A percentile compares a stretch with the other conserved stretches of the same genome.
Evolutionary conservation across 2,329 filamentous ascomycete genomes (phyloP).

Genomic region (Ophiostoma pallidulum): DNA sequence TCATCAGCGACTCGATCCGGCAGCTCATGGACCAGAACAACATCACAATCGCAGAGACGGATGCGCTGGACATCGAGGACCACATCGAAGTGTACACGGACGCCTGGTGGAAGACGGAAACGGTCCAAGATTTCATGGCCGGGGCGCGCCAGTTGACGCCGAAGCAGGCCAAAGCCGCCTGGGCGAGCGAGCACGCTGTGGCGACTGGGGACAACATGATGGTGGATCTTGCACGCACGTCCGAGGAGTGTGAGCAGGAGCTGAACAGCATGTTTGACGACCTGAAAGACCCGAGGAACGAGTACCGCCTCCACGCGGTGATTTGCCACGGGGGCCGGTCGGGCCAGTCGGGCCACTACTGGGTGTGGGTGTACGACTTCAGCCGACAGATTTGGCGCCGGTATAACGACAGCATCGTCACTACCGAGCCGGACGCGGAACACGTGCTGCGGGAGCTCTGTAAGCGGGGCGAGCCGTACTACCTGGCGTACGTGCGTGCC

Average conservation of each 20-base stretch:
- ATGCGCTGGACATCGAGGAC: neutral
- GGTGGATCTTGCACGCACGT: neutral
- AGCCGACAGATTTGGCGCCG: constrained; percentile 72
- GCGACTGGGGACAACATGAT: constrained; percentile 4
- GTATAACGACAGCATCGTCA: constrained; percentile 85
- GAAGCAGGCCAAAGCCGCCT: constrained; percentile 1
- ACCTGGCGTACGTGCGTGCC: constrained; percentile 27
- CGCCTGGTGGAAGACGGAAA: neutral
- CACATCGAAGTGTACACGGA: neutral
- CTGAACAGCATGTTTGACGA: constrained; percentile 49
- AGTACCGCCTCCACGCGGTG: constrained; percentile 80
- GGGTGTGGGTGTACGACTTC: constrained; percentile 94
- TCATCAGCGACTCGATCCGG: constrained; percentile 15
- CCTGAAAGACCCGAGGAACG: constrained; percentile 43
- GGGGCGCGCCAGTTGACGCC: constrained; percentile 2
- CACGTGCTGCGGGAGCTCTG: constrained; percentile 64
- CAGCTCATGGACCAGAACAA: constrained; percentile 26
- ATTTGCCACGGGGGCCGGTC: constrained; percentile 74
- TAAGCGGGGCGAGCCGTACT: constrained; percentile 58
- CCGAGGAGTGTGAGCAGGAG: constrained; percentile 23
- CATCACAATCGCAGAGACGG: constrained; percentile 18
- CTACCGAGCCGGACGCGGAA: constrained; percentile 52
- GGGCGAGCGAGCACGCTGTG: constrained; percentile 1
- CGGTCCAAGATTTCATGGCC: constrained; percentile 2
- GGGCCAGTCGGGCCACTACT: constrained; percentile 77